These are phyloP conservation scores for Camelina laxa DNA, from an alignment of 345 rosid species.

Conservation along the genomic window DNA sequence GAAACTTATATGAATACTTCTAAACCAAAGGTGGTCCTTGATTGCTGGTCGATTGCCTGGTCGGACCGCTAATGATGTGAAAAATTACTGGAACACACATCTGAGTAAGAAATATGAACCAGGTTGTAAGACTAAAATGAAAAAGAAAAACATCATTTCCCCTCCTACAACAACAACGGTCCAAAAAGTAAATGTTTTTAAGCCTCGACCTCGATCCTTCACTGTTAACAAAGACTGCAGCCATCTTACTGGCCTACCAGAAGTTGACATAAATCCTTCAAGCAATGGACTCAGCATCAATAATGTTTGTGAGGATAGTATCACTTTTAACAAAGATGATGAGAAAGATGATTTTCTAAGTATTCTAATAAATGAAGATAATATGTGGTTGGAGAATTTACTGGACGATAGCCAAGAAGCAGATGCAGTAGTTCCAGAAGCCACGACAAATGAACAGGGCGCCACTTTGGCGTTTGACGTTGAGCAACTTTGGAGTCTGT, in stretches of 20 bases:
- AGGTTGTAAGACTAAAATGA: conserved; percentile 16
- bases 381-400: conserved; percentile 40
- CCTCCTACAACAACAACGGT: background rate
- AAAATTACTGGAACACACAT: conserved; percentile 65
- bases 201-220: conserved; percentile 47
- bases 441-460: background rate
- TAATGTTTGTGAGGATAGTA: conserved; percentile 10
- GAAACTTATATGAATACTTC: background rate
- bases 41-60: conserved; percentile 64
- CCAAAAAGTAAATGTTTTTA: conserved; percentile 32
- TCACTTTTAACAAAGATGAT: conserved; percentile 21
- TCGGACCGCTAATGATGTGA: conserved; percentile 62
- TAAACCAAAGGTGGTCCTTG: conserved; percentile 67
- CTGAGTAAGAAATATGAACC: conserved; percentile 48
- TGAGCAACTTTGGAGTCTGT: conserved; percentile 44
- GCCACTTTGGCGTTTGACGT: conserved; percentile 22
- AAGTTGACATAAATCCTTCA: conserved; percentile 11
- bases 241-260: background rate
- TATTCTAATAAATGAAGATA: conserved; percentile 18
- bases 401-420: conserved; percentile 20
- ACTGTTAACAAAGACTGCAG: background rate
- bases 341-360: conserved; percentile 4
- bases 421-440: background rate
- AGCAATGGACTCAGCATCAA: background rate
- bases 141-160: conserved; percentile 18